Base-by-base conservation (phyloP, 768 basidiomycete species). In the Lactarius deliciosus region DNA sequence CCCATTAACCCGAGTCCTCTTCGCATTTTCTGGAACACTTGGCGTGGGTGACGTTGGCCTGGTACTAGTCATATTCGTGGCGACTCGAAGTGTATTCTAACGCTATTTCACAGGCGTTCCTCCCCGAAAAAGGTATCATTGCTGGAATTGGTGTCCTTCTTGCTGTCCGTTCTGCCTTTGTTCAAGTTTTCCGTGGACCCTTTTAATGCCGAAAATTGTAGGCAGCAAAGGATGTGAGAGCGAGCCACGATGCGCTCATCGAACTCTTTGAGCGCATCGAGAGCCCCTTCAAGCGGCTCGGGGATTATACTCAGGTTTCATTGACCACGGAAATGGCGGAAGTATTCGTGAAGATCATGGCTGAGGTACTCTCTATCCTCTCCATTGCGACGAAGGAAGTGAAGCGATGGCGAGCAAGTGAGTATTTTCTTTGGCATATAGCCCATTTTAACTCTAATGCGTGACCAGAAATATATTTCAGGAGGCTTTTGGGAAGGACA, bases 211-310 rank as follows among this genome's bases (percentile, higher is more conserved):
- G 9, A 34, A 22, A 57, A 20, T 20, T 18, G 10, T 36, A 62
- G 61, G 18, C n/a, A 10, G 40, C 61, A 20, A 62, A 55, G 25
- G 54, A 62, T 11, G 61, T 62, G 5, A 22, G 6, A 8, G 36
- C 47, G 34, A 62, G 53, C 9, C 38, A 40, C 10, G 36, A 18
- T 22, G 11, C 22, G 9, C 62, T 63, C 5, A 7, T 63, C 15
- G 40, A 25, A 10, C 54, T 63, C 3, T 57, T 63, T n/a, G 55
- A 57, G 4, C 41, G 30, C 15, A 63, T 63, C 6, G 28, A 57
- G 22, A 10, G 0, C 30, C 32, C 22, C 25, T 36, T 62, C 36
- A 28, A 36, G 18, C 50, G 22, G 10, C 53, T 62, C 22, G 25
- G 25, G 13, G 53, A 25, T 7, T 25, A 63, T 13, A 16, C 15